Evolutionary conservation across 2,329 filamentous ascomycete genomes (phyloP), one percentile per base, ranked within the genome.

Genomic region (Mycosphaerelloides madeirae): DNA sequence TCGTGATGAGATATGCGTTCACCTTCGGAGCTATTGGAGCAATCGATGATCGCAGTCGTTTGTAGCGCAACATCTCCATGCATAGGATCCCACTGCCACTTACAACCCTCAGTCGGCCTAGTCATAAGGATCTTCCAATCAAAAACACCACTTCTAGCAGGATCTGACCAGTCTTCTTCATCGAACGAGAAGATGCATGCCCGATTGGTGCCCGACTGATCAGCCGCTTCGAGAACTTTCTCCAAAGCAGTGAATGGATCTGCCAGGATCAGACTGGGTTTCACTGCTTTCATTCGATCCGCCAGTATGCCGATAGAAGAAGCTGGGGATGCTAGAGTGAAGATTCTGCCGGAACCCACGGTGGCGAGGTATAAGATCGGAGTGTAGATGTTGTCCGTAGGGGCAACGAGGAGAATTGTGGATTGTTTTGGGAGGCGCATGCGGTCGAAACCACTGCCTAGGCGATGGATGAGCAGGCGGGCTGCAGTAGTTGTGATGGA

Each of bases 251-350:
- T 77, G 14, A 41, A 45, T 0, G 60, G 69, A 29, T 79, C 76
- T 0, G 81, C 77, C 42, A 93, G 68, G 44, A 93, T 66, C 57
- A 85, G 83, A 6, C 65, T 75, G 0, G 86, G 82, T 0, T 77
- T 81, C 44, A 81, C 83, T 62, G 91, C 84, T 38, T 78, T 73
- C 29, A 93, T 70, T 64, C 93, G 87, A 63, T 86, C 84, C 6
- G 81, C 83, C 35, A 94, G 66, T 65, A 93, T 87, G 15, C 84
- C 71, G 0, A 79, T 70, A 0, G 86, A 81, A 54, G 81, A 88
- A 4, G 73, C 74, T 0, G 84, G 84, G 49, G 87, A 88, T 1
- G 84, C 84, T 19, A 85, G 86, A 0, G 82, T 85, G 68, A 91
- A 91, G 42, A 91, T 70, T 1, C 84, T 85, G 3, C 85, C 85